These are phyloP conservation scores for Exserohilum rostratum DNA, from an alignment of 2,329 filamentous ascomycete species.

Conservation along the genomic window DNA sequence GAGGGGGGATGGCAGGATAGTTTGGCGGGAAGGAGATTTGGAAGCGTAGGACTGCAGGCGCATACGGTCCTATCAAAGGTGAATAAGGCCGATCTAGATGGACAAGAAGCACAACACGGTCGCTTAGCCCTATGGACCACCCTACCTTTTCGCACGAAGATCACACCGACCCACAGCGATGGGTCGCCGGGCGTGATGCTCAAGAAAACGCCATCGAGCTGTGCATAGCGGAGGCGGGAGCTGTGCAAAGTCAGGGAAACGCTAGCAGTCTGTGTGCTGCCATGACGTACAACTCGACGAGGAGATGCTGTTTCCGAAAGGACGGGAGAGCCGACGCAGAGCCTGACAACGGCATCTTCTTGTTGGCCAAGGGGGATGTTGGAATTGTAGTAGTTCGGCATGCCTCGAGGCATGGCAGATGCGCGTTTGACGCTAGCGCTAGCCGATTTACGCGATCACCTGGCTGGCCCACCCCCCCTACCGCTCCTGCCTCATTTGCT, in stretches of 20 bases:
- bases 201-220: constrained; percentile 86
- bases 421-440: constrained; percentile 16
- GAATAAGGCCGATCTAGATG: constrained; percentile 25
- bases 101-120: constrained; percentile 11
- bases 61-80: constrained; percentile 75
- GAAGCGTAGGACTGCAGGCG: constrained; percentile 85
- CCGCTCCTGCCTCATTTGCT: not conserved
- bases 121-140: constrained; percentile 21
- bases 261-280: constrained; percentile 20
- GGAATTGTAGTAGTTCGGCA: constrained; percentile 7
- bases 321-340: constrained; percentile 45
- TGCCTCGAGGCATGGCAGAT: constrained; percentile 8
- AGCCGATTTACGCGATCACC: constrained; percentile 14
- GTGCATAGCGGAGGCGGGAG: constrained; percentile 78
- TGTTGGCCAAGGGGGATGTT: constrained; percentile 9
- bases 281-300: constrained; percentile 76
- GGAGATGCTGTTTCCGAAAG: constrained; percentile 75
- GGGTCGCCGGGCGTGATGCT: constrained; percentile 81
- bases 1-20: constrained; percentile 79
- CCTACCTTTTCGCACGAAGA: constrained; percentile 87
- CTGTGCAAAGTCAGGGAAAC: constrained; percentile 55
- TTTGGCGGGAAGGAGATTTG: constrained; percentile 83
- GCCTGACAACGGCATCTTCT: constrained; percentile 33
- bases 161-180: constrained; percentile 83
- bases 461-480: constrained; percentile 1